Percentiles rank a stretch among this genome's conserved stretches.
These are phyloP conservation scores for Scheffersomyces illinoinensis DNA, from an alignment of 1,139 yeast species.

Conservation along the genomic window DNA sequence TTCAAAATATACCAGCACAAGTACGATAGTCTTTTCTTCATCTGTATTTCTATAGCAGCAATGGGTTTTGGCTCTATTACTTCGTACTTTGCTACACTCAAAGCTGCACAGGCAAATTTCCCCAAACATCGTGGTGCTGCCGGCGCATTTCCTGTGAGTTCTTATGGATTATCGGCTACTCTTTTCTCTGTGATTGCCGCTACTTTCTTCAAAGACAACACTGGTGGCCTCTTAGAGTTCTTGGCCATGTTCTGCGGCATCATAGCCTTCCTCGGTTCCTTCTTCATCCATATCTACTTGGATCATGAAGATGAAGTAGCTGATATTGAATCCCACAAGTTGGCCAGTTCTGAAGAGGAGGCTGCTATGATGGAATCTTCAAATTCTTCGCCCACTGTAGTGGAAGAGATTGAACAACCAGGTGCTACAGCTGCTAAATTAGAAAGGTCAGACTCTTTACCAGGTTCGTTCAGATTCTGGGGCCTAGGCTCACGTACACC, in stretches of 20 bases:
- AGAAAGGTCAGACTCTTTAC: constrained; percentile 17
- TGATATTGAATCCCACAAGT: neutral
- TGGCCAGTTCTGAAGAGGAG: constrained; percentile 5
- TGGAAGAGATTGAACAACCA: neutral
- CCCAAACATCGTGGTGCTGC: constrained; percentile 73
- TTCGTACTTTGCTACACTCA: constrained; percentile 64
- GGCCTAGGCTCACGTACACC: constrained; percentile 34
- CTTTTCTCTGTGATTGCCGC: constrained; percentile 48
- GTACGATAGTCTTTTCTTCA: constrained; percentile 22
- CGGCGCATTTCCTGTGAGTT: constrained; percentile 60
- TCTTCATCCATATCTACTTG: constrained; percentile 35
- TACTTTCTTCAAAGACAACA: constrained; percentile 40
- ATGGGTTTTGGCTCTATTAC: constrained; percentile 69
- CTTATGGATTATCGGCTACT: constrained; percentile 55
- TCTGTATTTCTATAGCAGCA: constrained; percentile 42
- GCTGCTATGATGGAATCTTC: constrained; percentile 1
- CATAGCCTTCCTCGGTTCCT: constrained; percentile 37
- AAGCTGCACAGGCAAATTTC: constrained; percentile 69
- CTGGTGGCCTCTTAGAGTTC: constrained; percentile 41
- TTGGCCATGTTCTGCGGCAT: constrained; percentile 40
- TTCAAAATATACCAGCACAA: constrained; percentile 29
- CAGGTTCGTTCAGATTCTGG: constrained; percentile 45
- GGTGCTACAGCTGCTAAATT: neutral
- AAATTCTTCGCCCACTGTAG: neutral
- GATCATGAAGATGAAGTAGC: constrained; percentile 18